Evolutionary conservation across 179 eudicot genomes (phyloP).

Genomic region (Spergularia azorica): DNA sequence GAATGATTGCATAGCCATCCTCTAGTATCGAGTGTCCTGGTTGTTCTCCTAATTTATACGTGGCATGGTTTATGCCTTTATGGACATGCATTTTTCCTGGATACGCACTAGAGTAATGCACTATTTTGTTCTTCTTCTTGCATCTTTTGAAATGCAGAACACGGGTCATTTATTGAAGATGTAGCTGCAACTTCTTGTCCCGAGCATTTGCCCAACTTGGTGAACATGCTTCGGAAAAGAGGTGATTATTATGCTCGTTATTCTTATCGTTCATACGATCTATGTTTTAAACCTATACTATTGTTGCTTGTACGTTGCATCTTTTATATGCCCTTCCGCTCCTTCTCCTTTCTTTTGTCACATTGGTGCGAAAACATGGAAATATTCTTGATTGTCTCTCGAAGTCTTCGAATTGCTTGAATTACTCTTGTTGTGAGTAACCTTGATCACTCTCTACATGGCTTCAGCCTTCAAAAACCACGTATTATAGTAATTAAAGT

Average conservation of each 20-base stretch:
- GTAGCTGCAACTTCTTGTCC: conserved; percentile 78
- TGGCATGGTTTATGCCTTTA: not conserved
- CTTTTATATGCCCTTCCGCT: not conserved
- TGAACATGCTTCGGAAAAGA: conserved; percentile 79
- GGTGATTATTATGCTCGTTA: conserved; percentile 42
- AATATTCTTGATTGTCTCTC: not conserved
- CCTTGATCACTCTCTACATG: conserved; percentile 1
- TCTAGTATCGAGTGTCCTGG: not conserved
- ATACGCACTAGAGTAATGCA: conserved; percentile 3
- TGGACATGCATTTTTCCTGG: not conserved
- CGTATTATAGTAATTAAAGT: not conserved
- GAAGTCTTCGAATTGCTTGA: not conserved
- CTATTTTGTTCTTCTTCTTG: not conserved
- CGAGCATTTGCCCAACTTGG: conserved; percentile 65
- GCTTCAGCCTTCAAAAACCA: conserved; percentile 1
- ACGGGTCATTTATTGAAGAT: conserved; percentile 69
- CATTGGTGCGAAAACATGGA: not conserved
- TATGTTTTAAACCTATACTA: not conserved
- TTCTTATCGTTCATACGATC: not conserved
- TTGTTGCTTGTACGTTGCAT: not conserved
- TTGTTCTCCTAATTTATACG: not conserved
- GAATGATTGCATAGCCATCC: no score
- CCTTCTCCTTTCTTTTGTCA: not conserved
- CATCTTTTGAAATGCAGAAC: conserved; percentile 50
- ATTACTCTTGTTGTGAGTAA: not conserved